Conservation (phyloP, 1,139 yeast species). For the Candida sp. region DNA sequence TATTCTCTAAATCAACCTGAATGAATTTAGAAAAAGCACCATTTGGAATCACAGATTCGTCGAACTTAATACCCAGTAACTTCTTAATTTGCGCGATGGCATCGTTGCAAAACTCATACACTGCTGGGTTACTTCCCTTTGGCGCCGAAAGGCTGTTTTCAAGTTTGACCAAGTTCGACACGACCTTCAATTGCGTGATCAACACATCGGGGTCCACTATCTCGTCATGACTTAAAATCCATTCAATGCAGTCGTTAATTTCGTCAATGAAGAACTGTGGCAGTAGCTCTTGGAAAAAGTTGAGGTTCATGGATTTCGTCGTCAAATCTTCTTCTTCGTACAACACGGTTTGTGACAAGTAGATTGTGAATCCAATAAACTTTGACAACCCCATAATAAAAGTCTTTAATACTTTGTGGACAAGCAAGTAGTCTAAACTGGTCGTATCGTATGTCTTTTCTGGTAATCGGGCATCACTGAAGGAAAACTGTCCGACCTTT, state of each 20-base stretch:
- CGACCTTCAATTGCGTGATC: conserved; percentile 30
- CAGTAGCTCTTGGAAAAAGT: conserved; percentile 33
- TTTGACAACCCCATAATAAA: conserved; percentile 55
- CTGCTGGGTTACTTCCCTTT: background rate
- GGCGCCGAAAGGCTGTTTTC: conserved; percentile 18
- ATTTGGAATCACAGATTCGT: conserved; percentile 22
- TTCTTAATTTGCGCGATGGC: conserved; percentile 18
- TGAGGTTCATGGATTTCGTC: conserved; percentile 61
- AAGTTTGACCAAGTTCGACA: conserved; percentile 29
- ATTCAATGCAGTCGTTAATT: conserved; percentile 22
- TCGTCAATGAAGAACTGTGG: conserved; percentile 25
- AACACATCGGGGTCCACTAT: conserved; percentile 17
- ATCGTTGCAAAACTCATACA: conserved; percentile 19
- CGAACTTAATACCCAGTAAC: conserved; percentile 7
- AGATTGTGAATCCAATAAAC: conserved; percentile 52
- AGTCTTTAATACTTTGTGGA: conserved; percentile 53
- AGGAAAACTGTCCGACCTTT: conserved; percentile 20
- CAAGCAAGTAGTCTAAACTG: conserved; percentile 26
- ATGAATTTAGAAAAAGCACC: conserved; percentile 51
- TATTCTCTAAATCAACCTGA: conserved; percentile 58
- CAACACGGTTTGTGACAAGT: conserved; percentile 61
- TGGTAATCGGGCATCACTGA: conserved; percentile 21
- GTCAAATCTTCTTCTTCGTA: conserved; percentile 81
- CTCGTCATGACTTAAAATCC: conserved; percentile 19
- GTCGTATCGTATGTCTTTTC: background rate